Evolutionary conservation across 768 basidiomycete genomes (phyloP).

Genomic region (Sporobolomyces roseus): DNA sequence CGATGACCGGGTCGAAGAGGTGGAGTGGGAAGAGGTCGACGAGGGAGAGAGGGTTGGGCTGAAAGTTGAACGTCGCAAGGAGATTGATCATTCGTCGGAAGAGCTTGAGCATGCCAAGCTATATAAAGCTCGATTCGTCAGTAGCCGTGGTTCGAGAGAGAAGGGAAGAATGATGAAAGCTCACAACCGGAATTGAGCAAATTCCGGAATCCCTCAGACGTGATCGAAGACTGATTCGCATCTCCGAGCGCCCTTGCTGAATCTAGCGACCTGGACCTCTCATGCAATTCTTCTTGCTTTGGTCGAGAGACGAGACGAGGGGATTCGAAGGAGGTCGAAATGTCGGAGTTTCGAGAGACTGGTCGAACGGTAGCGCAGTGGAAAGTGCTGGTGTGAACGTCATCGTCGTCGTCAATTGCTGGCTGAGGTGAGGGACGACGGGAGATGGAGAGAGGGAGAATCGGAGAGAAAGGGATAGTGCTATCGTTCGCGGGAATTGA

Average conservation of each 20-base stretch:
- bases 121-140: too few species aligned
- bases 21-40: constrained; percentile 4
- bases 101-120: constrained; percentile 11
- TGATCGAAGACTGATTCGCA: neutral
- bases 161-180: neutral
- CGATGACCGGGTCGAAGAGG: constrained; percentile 3
- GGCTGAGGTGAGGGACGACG: neutral
- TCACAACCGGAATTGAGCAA: constrained; percentile 2
- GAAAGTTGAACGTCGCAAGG: too few species aligned
- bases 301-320: neutral
- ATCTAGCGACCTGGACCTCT: neutral
- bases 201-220: constrained; percentile 18
- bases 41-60: neutral
- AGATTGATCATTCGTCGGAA: neutral
- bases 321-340: too few species aligned
- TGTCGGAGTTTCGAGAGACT: neutral
- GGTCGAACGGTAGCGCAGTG: constrained; percentile 34
- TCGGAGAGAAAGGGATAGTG: neutral
- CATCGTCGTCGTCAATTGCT: constrained; percentile 14
- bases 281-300: too few species aligned
- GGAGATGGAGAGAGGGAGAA: neutral
- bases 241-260: constrained; percentile 1
- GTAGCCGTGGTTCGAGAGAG: neutral
- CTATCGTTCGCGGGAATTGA: too few species aligned
- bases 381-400: constrained; percentile 20